phyloP scores from a whole-genome alignment of 495 filamentous ascomycete genomes.

The Lophiotrema nucula region DNA sequence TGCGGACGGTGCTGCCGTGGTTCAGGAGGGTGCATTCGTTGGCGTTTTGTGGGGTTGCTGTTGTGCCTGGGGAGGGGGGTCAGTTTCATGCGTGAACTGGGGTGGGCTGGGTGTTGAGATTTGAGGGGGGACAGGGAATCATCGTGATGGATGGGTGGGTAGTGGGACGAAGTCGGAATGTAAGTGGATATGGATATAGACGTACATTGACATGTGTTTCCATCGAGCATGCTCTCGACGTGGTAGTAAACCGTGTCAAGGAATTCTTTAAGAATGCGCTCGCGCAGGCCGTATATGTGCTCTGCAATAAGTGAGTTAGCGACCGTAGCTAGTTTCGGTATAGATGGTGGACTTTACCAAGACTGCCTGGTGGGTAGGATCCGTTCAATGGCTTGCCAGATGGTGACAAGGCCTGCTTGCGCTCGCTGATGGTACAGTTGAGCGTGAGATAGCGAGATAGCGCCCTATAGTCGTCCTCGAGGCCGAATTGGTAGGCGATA shows the following conservation, averaged over 20 bases:
- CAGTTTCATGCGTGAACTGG: background rate
- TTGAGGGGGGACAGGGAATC: too few species aligned
- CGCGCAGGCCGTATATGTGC: too few species aligned
- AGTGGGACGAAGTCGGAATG: too few species aligned
- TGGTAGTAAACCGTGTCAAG: too few species aligned
- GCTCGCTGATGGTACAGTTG: background rate
- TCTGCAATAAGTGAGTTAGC: too few species aligned
- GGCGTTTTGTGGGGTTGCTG: background rate
- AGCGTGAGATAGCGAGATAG: constrained; percentile 7
- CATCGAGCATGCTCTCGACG: too few species aligned
- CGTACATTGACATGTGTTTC: background rate
- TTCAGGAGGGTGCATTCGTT: constrained; percentile 14
- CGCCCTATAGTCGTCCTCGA: constrained; percentile 10
- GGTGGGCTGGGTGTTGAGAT: too few species aligned
- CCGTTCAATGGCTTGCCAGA: background rate
- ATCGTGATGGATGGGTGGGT: too few species aligned
- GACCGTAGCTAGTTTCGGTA: too few species aligned
- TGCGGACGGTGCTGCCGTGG: constrained; percentile 6
- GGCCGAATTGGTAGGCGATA: constrained; percentile 23
- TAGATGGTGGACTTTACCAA: too few species aligned
- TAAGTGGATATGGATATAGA: background rate
- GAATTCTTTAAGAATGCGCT: too few species aligned
- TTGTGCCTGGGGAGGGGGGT: constrained; percentile 1
- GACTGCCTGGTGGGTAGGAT: too few species aligned
- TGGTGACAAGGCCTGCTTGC: background rate